Evolutionary conservation across 1,284 basidiomycete genomes (phyloP).

Genomic region (Austroboletus novae-zelandiae): DNA sequence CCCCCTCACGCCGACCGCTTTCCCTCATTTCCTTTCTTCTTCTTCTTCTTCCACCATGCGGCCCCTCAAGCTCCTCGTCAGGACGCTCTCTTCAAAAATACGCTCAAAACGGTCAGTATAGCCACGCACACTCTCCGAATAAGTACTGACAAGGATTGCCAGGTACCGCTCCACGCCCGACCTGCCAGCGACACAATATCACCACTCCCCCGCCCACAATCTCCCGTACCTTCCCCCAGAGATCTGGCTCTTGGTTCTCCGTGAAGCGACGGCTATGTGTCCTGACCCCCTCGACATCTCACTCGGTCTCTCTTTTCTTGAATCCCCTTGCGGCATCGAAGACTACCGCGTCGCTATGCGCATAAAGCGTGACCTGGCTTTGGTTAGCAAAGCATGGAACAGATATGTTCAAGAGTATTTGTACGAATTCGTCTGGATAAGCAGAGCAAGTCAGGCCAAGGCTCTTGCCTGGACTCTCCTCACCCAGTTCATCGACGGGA

Average conservation of each 20-base stretch:
- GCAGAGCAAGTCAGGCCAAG: conserved; percentile 54
- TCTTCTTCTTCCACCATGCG: conserved; percentile 13
- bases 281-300: conserved; percentile 47
- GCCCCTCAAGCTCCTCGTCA: conserved; percentile 13
- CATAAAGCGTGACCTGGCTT: conserved; percentile 48
- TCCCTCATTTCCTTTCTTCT: conserved; percentile 1
- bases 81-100: conserved; percentile 14
- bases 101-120: conserved; percentile 18
- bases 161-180: conserved; percentile 10
- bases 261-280: conserved; percentile 45
- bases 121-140: neutral
- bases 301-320: conserved; percentile 49
- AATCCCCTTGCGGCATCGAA: conserved; percentile 34
- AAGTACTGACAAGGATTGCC: conserved; percentile 4
- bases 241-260: conserved; percentile 58
- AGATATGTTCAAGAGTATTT: conserved; percentile 50
- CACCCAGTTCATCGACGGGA: conserved; percentile 41
- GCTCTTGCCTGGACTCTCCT: conserved; percentile 53
- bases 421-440: conserved; percentile 70
- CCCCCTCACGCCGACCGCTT: conserved; percentile 1
- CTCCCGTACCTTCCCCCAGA: conserved; percentile 53
- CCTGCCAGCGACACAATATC: conserved; percentile 13
- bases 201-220: conserved; percentile 31
- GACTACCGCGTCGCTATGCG: conserved; percentile 48
- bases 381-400: conserved; percentile 58